These are phyloP conservation scores for Escallonia herrerae DNA, from an alignment of 129 eudicot species.

Conservation along the genomic window DNA sequence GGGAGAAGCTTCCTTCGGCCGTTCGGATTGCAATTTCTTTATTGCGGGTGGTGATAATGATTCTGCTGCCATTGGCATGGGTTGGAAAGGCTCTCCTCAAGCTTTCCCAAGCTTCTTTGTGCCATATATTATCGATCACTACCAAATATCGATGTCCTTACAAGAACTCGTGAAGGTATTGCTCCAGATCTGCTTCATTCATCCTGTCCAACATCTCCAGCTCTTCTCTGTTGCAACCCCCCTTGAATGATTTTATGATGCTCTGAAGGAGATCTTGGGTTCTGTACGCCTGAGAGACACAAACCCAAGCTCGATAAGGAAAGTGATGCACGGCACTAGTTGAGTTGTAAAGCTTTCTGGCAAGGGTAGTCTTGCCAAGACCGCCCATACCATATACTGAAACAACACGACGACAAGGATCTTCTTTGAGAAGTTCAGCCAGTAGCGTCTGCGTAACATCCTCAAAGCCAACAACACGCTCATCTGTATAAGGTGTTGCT, in stretches of 20 bases:
- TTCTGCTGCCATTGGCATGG: slow-evolving; percentile 10
- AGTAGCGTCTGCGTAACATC: background rate
- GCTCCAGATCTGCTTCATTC: background rate
- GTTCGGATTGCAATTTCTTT: background rate
- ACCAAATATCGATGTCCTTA: slow-evolving; percentile 8
- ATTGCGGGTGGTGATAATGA: slow-evolving; percentile 16
- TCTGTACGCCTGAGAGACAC: slow-evolving; percentile 7
- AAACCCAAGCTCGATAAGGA: background rate
- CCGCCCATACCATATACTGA: slow-evolving; percentile 1
- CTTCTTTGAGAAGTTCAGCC: background rate
- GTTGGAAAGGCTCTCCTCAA: slow-evolving; percentile 8
- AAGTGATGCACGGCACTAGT: background rate
- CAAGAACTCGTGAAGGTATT: background rate
- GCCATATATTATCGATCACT: slow-evolving; percentile 29
- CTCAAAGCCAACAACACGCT: slow-evolving; percentile 4
- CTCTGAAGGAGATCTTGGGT: background rate
- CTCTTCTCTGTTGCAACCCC: too few species aligned
- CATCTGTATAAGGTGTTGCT: background rate
- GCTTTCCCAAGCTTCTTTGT: slow-evolving; percentile 1
- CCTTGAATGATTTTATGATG: background rate
- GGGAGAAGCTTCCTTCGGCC: background rate
- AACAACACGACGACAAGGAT: background rate
- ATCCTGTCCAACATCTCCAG: background rate
- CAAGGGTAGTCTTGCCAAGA: background rate
- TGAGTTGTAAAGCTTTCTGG: slow-evolving; percentile 6